A percentile compares a stretch with the other conserved stretches of the same genome.
These are phyloP conservation scores for Diaporthe helianthi DNA, from an alignment of 2,329 filamentous ascomycete genomes.

Conservation along the genomic window DNA sequence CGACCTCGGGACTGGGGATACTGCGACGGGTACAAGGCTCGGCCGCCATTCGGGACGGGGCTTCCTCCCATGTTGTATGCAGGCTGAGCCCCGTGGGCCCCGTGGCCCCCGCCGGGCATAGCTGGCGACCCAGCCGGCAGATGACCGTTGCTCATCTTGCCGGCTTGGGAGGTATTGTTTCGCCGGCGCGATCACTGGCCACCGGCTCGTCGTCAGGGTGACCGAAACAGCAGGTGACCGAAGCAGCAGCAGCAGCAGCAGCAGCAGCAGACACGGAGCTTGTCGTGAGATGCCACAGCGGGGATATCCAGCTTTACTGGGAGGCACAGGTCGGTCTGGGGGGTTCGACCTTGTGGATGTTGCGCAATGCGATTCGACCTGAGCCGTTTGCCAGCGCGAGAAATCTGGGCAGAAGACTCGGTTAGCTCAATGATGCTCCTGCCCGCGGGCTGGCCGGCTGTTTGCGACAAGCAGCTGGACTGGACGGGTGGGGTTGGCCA, in stretches of 20 bases:
- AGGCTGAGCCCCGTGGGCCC: conserved; percentile 27
- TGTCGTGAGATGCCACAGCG: conserved; percentile 19
- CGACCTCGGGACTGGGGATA: conserved; percentile 26
- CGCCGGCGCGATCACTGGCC: conserved; percentile 45
- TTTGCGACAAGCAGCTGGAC: conserved; percentile 13
- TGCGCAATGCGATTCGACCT: background rate
- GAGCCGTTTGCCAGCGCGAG: conserved; percentile 5
- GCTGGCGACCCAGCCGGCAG: conserved; percentile 75
- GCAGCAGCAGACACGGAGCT: conserved; percentile 24
- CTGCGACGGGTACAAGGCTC: conserved; percentile 23
- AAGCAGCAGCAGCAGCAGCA: too few relatives aligned
- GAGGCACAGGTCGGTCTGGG: background rate
- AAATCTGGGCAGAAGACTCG: conserved; percentile 19
- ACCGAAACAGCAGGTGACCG: conserved; percentile 4
- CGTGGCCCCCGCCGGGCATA: conserved; percentile 53
- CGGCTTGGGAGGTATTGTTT: conserved; percentile 61
- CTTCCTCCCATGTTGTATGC: conserved; percentile 30
- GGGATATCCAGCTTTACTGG: conserved; percentile 4
- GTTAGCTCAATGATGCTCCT: conserved; percentile 13
- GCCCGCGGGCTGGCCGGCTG: background rate
- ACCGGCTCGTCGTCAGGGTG: conserved; percentile 35
- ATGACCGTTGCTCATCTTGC: conserved; percentile 80
- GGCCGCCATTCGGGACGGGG: conserved; percentile 34
- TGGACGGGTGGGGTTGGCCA: background rate
- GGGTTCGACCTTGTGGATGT: background rate